Base-by-base conservation (phyloP, 2,329 filamentous ascomycete species). In the Sphaceloma murrayae region DNA sequence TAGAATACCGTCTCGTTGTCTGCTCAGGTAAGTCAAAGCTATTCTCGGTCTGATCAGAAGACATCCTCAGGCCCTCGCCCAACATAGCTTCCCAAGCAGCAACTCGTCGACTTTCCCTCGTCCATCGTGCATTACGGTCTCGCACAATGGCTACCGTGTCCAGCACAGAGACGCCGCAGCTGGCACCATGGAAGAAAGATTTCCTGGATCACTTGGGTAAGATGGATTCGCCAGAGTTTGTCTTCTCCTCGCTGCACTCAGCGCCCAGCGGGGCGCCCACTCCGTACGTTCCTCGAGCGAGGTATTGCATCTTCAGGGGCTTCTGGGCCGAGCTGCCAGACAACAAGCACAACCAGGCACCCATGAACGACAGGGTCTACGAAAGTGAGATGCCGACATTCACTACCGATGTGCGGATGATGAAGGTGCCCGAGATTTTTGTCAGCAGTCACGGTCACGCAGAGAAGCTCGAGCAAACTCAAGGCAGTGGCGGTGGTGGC, bases 331-430 rank as follows among this genome's bases (percentile, higher is more conserved):
- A 74, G 45, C 68, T 94, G 1, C 80, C 82, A 3, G 70, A 69
- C 43, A 85, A 88, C 63, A 74, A 77, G 32, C 77, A 80, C 61
- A 89, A 91, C 62, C 66, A 75, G 24, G 82, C 85, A 2, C 70
- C 77, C 50, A 69, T 70, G 50, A 95, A 95, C 61, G 79, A 83
- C 3, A 53, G 65, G 5, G 64, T 75, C 1, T 94, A 76, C 58
- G 79, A 83, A 56, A 85, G 77, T 54, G 87, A 96, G 52, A 67
- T 89, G 53, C 74, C 82, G 2, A 81, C 82, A 1, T 80, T 95
- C 56, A 94, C 89, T 1, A 94, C 87, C 0, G 91, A 96, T 61
- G 77, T 76, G 6, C 77, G 89, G 34, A 94, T 93, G 85, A 74
- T 79, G 48, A 96, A 96, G 68, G 70, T 82, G 0, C 67, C 69